A percentile compares a stretch with the other conserved stretches of the same genome.
Evolutionary conservation across 352 stramenopile species (phyloP).

Genomic region (Phytophthora syringae): DNA sequence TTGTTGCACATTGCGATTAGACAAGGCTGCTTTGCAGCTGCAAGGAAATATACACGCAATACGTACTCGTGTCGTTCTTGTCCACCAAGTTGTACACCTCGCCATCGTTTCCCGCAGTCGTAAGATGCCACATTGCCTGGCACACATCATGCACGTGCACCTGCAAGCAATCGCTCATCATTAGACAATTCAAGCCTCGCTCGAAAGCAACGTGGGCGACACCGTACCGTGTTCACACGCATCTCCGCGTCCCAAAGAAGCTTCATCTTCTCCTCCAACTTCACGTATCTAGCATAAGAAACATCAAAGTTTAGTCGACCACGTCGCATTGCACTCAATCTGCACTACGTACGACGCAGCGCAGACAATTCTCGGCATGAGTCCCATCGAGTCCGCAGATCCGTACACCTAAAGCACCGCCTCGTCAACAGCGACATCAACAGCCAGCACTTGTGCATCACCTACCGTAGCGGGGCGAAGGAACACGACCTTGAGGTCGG

Average conservation of each 20-base stretch:
- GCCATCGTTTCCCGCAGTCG: conserved; percentile 50
- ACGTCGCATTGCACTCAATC: not conserved
- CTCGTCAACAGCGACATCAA: no score
- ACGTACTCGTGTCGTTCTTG: conserved; percentile 87
- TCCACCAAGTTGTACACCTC: conserved; percentile 88
- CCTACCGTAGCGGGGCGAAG: conserved; percentile 76
- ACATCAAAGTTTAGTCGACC: not conserved
- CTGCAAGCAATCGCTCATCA: conserved; percentile 30
- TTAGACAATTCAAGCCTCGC: conserved; percentile 3
- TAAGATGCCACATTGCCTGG: conserved; percentile 79
- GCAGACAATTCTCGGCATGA: conserved; percentile 89
- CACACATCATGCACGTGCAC: conserved; percentile 85
- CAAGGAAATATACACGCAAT: not conserved
- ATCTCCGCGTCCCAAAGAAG: conserved; percentile 88
- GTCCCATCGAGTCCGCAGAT: conserved; percentile 73
- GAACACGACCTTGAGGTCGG: conserved; percentile 68
- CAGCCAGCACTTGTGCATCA: conserved; percentile 2
- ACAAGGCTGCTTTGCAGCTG: not conserved
- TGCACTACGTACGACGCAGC: conserved; percentile 68
- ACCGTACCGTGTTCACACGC: conserved; percentile 82
- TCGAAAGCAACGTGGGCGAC: not conserved
- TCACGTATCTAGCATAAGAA: conserved; percentile 63
- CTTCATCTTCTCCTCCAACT: conserved; percentile 90
- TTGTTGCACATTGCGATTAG: conserved; percentile 2
- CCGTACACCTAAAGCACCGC: conserved; percentile 84